These are phyloP conservation scores for Rhododendron molle DNA, from an alignment of 148 eudicot genomes.

Conservation along the genomic window DNA sequence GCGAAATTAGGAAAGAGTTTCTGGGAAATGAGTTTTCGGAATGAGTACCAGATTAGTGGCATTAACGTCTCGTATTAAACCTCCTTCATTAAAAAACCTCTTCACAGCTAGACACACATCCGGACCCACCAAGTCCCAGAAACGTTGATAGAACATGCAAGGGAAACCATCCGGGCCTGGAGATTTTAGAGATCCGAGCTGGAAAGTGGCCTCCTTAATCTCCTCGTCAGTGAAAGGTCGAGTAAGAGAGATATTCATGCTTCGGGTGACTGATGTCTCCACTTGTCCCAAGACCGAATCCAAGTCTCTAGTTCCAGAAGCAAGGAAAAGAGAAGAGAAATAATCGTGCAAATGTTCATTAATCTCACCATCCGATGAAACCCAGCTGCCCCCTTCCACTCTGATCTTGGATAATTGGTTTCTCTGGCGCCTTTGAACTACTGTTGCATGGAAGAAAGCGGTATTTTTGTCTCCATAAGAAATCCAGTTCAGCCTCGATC, in stretches of 20 bases:
- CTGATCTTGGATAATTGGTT: background rate
- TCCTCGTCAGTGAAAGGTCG: background rate
- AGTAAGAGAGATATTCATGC: too few species aligned
- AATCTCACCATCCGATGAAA: accelerated
- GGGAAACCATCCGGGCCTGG: background rate
- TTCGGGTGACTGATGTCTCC: accelerated
- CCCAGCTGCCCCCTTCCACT: background rate
- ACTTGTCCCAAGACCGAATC: too few species aligned
- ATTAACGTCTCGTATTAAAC: background rate
- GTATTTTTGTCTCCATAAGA: background rate
- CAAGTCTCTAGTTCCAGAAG: background rate
- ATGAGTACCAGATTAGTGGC: background rate
- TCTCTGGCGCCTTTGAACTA: background rate
- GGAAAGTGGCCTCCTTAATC: background rate
- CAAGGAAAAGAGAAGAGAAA: background rate
- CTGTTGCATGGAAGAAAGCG: background rate
- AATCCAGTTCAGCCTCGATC: background rate
- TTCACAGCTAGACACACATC: accelerated
- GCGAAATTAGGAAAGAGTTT: background rate
- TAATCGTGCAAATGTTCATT: accelerated
- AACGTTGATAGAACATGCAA: background rate
- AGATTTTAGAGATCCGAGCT: background rate
- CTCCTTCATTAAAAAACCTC: background rate
- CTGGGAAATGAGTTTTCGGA: background rate
- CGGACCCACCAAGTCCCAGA: background rate